Conservation (phyloP, 768 basidiomycete genomes). For the Atractiella rhizophila region DNA sequence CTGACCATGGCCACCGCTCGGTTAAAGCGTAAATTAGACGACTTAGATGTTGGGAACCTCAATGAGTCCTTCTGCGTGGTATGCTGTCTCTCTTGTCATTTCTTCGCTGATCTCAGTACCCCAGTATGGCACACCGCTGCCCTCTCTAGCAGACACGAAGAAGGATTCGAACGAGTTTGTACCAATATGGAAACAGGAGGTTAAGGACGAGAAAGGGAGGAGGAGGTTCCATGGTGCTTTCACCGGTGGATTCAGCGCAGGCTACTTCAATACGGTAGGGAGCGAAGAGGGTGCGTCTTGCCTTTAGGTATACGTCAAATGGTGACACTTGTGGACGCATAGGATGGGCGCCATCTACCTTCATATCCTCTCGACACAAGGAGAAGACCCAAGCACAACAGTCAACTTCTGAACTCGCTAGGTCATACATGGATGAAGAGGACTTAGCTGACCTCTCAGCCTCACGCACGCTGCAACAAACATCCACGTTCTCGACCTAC, state of each 20-base stretch:
- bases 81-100: no score
- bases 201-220: conserved; percentile 76
- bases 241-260: conserved; percentile 91
- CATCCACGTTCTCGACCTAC: conserved; percentile 27
- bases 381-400: conserved; percentile 28
- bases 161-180: conserved; percentile 85
- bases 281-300: conserved; percentile 60
- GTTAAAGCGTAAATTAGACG: no score
- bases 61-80: no score
- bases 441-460: conserved; percentile 63
- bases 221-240: conserved; percentile 90
- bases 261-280: conserved; percentile 87
- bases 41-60: no score
- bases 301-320: background rate
- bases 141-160: conserved; percentile 55
- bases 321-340: conserved; percentile 2
- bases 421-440: conserved; percentile 99
- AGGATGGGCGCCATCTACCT: conserved; percentile 91
- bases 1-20: no score
- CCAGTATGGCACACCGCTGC: conserved; percentile 86
- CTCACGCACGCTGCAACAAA: conserved; percentile 44
- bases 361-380: conserved; percentile 62
- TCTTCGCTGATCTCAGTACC: no score
- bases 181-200: conserved; percentile 96
- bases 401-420: conserved; percentile 34